Conservation (phyloP, 1,139 yeast genomes). For the Yamadazyma conglobata region DNA sequence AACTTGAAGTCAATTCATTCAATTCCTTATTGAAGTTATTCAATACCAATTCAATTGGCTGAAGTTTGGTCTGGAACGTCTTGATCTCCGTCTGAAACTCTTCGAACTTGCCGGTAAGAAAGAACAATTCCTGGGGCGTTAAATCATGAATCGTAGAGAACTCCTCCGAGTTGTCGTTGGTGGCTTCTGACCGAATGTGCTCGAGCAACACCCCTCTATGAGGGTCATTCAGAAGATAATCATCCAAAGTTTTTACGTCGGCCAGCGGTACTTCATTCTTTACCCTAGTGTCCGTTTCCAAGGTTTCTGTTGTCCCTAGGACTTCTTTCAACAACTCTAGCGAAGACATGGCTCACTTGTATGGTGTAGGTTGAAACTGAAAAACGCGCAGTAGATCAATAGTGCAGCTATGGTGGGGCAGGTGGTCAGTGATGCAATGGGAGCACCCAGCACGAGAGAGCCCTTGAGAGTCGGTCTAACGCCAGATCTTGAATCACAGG, state of each 20-base stretch:
- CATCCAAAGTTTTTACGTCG: background rate
- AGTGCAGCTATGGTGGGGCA: too few species aligned
- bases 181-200: constrained; percentile 17
- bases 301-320: too few species aligned
- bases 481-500: too few species aligned
- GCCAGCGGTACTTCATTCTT: too few species aligned
- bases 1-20: constrained; percentile 55
- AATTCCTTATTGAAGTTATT: constrained; percentile 55
- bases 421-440: too few species aligned
- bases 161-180: constrained; percentile 5
- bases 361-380: too few species aligned
- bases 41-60: constrained; percentile 40
- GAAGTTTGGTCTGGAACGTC: constrained; percentile 32
- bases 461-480: too few species aligned
- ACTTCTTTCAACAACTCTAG: constrained; percentile 3
- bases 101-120: constrained; percentile 20
- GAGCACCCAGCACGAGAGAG: too few species aligned
- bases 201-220: constrained; percentile 15
- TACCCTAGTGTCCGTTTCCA: too few species aligned
- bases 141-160: constrained; percentile 8
- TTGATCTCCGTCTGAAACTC: constrained; percentile 34
- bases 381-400: too few species aligned
- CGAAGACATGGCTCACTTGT: too few species aligned
- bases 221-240: background rate
- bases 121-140: constrained; percentile 11